These are phyloP conservation scores for Psophocarpus tetragonolobus DNA, from an alignment of 306 rosid genomes.

Conservation along the genomic window DNA sequence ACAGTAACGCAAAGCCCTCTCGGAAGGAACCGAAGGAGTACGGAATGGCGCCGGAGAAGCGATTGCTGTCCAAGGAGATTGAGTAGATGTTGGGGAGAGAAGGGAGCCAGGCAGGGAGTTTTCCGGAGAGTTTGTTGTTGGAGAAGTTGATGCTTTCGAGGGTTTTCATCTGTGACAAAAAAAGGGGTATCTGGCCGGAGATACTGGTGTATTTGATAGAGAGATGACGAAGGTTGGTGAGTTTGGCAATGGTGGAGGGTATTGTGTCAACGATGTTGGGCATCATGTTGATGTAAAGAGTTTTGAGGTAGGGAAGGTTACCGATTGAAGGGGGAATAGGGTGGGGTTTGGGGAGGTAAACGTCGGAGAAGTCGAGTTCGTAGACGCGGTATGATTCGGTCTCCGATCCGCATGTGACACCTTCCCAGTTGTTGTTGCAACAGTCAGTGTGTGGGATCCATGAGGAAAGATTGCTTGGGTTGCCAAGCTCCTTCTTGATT, in stretches of 20 bases:
- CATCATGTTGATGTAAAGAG: neutral
- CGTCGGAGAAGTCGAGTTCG: neutral
- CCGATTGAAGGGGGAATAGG: constrained; percentile 18
- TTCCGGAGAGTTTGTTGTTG: constrained; percentile 30
- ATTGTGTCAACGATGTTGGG: constrained; percentile 29
- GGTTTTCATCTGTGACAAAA: constrained; percentile 20
- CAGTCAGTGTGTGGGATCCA: constrained; percentile 36
- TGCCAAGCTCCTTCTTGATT: constrained; percentile 24
- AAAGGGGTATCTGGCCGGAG: constrained; percentile 24
- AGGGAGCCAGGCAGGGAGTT: constrained; percentile 7
- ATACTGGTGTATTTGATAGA: constrained; percentile 2
- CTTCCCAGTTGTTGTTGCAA: constrained; percentile 19
- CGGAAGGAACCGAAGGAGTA: constrained; percentile 21
- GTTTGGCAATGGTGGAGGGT: neutral
- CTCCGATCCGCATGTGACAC: constrained; percentile 18
- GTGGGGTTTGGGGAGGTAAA: neutral
- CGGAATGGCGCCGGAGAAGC: constrained; percentile 26
- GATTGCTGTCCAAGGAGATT: constrained; percentile 9
- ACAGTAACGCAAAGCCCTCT: neutral
- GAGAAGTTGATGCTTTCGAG: constrained; percentile 17
- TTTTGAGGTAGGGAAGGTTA: neutral
- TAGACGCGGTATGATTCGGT: constrained; percentile 23
- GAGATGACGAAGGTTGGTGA: constrained; percentile 11
- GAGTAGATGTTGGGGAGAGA: constrained; percentile 29
- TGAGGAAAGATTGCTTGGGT: constrained; percentile 27